A percentile compares a stretch with the other conserved stretches of the same genome.
These are phyloP conservation scores for Scorias spongiosa DNA, from an alignment of 2,329 filamentous ascomycete genomes.

Conservation along the genomic window DNA sequence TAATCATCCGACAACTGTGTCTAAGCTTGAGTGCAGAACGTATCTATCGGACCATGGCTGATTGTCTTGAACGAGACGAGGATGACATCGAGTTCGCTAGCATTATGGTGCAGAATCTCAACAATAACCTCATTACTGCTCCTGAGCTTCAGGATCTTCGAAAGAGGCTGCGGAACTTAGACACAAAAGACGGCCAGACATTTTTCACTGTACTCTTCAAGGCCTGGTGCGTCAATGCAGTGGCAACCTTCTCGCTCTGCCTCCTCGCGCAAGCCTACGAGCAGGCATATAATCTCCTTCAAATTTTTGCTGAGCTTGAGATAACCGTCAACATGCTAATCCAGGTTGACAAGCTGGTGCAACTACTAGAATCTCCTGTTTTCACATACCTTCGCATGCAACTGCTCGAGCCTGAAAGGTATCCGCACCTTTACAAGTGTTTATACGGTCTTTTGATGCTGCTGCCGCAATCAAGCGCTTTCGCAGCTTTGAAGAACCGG, in stretches of 20 bases:
- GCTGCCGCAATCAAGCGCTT: conserved; percentile 92
- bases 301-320: conserved; percentile 95
- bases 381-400: conserved; percentile 96
- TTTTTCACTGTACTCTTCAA: conserved; percentile 91
- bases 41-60: conserved; percentile 88
- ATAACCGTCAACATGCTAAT: conserved; percentile 99
- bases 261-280: conserved; percentile 94
- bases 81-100: conserved; percentile 92
- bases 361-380: conserved; percentile 89
- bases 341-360: conserved; percentile 95
- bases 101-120: conserved; percentile 98
- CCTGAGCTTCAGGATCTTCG: conserved; percentile 83
- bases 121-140: conserved; percentile 97
- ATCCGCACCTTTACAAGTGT: conserved; percentile 92
- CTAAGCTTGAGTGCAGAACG: conserved; percentile 83
- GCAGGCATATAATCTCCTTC: conserved; percentile 87
- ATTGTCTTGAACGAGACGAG: conserved; percentile 94
- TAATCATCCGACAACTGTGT: conserved; percentile 92
- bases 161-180: conserved; percentile 77
- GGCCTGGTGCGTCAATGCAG: conserved; percentile 97
- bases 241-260: conserved; percentile 92
- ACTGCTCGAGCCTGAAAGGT: conserved; percentile 85
- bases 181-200: conserved; percentile 83
- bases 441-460: conserved; percentile 95
- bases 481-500: conserved; percentile 89